These are phyloP conservation scores for Capronia americana DNA, from an alignment of 2,329 filamentous ascomycete genomes.

Conservation along the genomic window DNA sequence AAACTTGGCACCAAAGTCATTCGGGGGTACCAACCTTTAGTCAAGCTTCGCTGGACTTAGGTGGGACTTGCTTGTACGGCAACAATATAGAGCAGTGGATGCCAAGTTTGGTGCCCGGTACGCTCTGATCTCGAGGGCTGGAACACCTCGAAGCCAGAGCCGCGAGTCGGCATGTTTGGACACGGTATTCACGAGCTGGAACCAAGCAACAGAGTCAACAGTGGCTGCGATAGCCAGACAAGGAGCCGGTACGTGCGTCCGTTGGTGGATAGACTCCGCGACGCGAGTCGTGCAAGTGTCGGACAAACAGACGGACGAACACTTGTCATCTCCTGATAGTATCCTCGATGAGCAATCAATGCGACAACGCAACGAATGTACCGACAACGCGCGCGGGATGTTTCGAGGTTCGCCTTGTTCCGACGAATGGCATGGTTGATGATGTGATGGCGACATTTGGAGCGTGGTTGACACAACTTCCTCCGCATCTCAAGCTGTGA, in stretches of 20 bases:
- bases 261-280: neutral
- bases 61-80: too few relatives aligned
- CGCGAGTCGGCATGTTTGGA: neutral
- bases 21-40: too few relatives aligned
- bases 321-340: neutral
- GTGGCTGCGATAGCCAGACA: neutral
- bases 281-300: neutral
- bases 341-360: neutral
- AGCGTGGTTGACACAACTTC: constrained; percentile 19
- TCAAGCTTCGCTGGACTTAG: too few relatives aligned
- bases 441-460: constrained; percentile 25
- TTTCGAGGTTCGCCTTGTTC: neutral
- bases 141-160: too few relatives aligned
- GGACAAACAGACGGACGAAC: constrained; percentile 1
- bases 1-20: neutral
- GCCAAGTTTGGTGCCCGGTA: too few relatives aligned
- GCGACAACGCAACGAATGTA: neutral
- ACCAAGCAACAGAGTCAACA: neutral
- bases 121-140: too few relatives aligned
- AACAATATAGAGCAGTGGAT: too few relatives aligned
- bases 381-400: neutral
- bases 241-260: neutral
- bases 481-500: constrained; percentile 3
- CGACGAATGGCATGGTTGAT: constrained; percentile 14
- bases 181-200: neutral